Evolutionary conservation across 192 early-diverging fungal species (phyloP).

Genomic region (Coemansia guatemalensis): DNA sequence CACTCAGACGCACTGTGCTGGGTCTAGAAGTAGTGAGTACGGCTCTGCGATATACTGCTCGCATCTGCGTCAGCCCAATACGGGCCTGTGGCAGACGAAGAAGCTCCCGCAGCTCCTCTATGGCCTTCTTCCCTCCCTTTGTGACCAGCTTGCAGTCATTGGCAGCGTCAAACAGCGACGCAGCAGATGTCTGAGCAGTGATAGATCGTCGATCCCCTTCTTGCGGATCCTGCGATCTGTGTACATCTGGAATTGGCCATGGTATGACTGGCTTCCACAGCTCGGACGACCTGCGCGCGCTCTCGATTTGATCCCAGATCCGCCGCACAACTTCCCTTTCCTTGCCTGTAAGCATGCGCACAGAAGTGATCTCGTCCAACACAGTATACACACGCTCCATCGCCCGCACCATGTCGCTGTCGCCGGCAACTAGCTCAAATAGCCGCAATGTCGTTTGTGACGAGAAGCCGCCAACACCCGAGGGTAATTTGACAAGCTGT

Average conservation of each 20-base stretch:
- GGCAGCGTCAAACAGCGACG: background rate
- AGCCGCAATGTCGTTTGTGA: slow-evolving; percentile 15
- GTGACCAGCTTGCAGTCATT: background rate
- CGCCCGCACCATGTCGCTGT: slow-evolving; percentile 19
- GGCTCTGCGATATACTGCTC: slow-evolving; percentile 19
- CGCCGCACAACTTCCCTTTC: slow-evolving; percentile 21
- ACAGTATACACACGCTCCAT: slow-evolving; percentile 23
- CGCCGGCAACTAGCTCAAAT: slow-evolving; percentile 30
- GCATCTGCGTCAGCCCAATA: slow-evolving; percentile 16
- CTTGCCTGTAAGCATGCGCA: slow-evolving; percentile 13
- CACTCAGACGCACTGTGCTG: background rate
- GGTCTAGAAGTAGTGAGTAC: background rate
- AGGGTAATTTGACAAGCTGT: slow-evolving; percentile 1
- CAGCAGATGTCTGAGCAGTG: background rate
- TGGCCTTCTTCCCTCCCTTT: background rate
- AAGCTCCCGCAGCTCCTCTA: slow-evolving; percentile 10
- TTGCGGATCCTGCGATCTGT: background rate
- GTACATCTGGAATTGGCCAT: background rate
- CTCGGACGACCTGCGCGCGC: background rate
- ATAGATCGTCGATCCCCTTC: background rate
- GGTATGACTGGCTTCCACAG: slow-evolving; percentile 8
- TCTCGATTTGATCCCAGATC: slow-evolving; percentile 21
- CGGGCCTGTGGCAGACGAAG: slow-evolving; percentile 9
- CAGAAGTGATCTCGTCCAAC: slow-evolving; percentile 7
- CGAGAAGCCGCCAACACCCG: slow-evolving; percentile 9